Percentiles rank a stretch among this genome's conserved stretches.
Conservation (phyloP, 805 yeast species). For the Cyberlindnera amylophila region DNA sequence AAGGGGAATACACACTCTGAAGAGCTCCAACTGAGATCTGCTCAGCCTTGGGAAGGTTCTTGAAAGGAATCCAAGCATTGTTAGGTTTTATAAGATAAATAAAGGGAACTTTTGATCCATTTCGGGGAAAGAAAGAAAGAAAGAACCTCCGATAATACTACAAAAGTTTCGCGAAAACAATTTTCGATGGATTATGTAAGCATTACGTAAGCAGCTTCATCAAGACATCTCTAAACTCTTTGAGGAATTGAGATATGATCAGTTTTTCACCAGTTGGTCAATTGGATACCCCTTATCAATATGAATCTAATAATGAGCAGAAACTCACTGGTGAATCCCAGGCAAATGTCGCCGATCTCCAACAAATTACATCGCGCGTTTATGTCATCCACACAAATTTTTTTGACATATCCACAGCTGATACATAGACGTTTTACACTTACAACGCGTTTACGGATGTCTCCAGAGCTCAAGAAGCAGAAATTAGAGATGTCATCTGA, state of each 20-base stretch:
- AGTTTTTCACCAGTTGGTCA: no score
- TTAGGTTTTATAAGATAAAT: neutral
- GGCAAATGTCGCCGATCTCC: neutral
- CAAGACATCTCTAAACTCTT: no score
- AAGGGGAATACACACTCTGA: slow-evolving; percentile 36
- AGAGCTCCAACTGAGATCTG: slow-evolving; percentile 51
- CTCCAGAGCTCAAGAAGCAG: slow-evolving; percentile 25
- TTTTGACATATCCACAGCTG: neutral
- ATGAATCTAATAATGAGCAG: no score
- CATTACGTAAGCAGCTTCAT: no score
- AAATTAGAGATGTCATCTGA: slow-evolving; percentile 20
- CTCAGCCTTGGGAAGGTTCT: slow-evolving; percentile 29
- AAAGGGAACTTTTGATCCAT: no score
- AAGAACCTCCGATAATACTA: no score
- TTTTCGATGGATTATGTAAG: no score
- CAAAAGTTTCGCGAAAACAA: no score
- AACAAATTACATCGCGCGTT: slow-evolving; percentile 8
- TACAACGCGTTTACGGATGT: neutral
- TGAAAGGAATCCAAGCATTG: slow-evolving; percentile 9
- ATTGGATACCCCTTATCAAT: no score
- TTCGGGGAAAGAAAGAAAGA: no score
- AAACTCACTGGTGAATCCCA: no score
- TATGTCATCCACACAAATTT: slow-evolving; percentile 11
- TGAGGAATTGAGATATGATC: no score
- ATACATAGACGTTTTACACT: neutral